Evolutionary conservation across 2,329 filamentous ascomycete species (phyloP).

Genomic region (Sarocladium oryzae): DNA sequence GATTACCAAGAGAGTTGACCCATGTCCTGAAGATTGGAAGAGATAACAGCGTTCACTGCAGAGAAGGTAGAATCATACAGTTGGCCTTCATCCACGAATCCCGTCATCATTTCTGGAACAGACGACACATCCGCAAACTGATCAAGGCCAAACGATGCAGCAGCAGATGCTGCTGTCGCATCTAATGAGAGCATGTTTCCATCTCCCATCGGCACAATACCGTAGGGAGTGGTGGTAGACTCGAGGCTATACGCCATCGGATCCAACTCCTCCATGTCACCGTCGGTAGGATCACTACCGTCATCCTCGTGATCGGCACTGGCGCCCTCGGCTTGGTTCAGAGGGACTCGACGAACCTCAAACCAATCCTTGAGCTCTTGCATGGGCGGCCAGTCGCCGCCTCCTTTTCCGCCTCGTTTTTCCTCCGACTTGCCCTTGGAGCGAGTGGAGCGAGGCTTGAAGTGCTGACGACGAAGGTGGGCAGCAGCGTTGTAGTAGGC

Average conservation of each 20-base stretch:
- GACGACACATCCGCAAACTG: background rate
- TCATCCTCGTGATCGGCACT: background rate
- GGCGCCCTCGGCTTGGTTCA: conserved; percentile 25
- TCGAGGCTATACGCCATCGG: background rate
- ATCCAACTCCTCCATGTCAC: background rate
- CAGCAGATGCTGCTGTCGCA: background rate
- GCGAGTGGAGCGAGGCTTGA: conserved; percentile 56
- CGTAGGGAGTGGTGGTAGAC: background rate
- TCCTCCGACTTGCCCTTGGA: conserved; percentile 34
- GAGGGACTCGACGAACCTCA: conserved; percentile 41
- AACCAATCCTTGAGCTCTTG: conserved; percentile 54
- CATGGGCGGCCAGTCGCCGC: conserved; percentile 51
- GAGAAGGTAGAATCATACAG: background rate
- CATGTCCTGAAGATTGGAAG: background rate
- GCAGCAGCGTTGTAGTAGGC: conserved; percentile 94
- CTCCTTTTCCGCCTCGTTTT: conserved; percentile 48
- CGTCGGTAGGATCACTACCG: background rate
- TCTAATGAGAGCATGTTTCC: background rate
- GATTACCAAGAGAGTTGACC: background rate
- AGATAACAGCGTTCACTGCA: background rate
- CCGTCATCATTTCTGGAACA: background rate
- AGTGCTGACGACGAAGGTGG: conserved; percentile 82
- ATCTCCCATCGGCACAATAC: background rate
- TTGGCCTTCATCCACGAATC: background rate
- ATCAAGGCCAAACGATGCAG: background rate